Evolutionary conservation across 1,284 basidiomycete species (phyloP).

Genomic region (Ganoderma lucidum): DNA sequence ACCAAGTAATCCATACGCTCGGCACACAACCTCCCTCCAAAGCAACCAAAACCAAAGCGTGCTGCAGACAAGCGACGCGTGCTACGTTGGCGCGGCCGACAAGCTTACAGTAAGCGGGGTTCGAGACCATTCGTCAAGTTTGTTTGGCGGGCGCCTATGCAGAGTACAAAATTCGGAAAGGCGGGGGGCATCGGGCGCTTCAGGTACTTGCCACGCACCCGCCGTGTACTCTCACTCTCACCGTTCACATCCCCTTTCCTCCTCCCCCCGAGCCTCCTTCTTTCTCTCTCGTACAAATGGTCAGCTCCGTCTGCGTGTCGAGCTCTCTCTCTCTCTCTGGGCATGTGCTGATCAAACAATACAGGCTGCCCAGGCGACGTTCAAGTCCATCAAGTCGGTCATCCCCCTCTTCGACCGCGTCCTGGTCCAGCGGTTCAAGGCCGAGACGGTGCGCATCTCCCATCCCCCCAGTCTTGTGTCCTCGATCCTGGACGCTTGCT

Average conservation of each 20-base stretch:
- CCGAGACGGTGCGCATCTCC: conserved; percentile 76
- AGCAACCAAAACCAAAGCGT: background rate
- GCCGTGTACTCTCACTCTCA: conserved; percentile 5
- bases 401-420: conserved; percentile 96
- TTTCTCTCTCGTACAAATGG: conserved; percentile 25
- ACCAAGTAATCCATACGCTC: conserved; percentile 1
- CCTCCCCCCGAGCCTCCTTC: background rate
- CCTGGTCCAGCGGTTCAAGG: conserved; percentile 96
- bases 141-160: conserved; percentile 15
- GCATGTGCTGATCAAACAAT: background rate
- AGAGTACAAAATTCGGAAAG: conserved; percentile 13
- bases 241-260: background rate
- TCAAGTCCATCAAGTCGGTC: conserved; percentile 94
- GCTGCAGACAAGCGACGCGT: background rate
- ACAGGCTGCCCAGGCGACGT: conserved; percentile 84
- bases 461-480: too few species aligned
- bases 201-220: conserved; percentile 17
- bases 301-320: background rate
- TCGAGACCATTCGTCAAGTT: conserved; percentile 18
- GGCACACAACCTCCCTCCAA: too few species aligned
- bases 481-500: background rate
- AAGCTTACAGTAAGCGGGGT: background rate
- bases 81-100: background rate
- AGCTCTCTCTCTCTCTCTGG: background rate
- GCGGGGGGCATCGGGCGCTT: conserved; percentile 19